Evolutionary conservation across 129 eudicot species (phyloP).

Genomic region (Centaurea solstitialis): DNA sequence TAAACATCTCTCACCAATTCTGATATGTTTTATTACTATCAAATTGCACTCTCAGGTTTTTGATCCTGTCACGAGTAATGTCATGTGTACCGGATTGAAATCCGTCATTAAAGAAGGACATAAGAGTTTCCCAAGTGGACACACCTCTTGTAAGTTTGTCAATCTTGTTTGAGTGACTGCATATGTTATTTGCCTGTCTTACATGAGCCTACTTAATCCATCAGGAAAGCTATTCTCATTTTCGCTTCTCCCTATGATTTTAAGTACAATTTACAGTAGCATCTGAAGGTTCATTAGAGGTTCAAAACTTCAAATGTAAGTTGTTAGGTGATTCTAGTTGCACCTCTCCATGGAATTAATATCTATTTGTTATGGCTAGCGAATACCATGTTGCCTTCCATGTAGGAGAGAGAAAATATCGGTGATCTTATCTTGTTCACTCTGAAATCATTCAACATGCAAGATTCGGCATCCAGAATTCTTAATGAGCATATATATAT

Average conservation of each 20-base stretch:
- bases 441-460: slow-evolving; percentile 2
- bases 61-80: slow-evolving; percentile 66
- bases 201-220: background rate
- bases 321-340: background rate
- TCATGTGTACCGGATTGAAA: slow-evolving; percentile 70
- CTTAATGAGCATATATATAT: background rate
- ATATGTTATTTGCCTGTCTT: background rate
- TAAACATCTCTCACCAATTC: slow-evolving; percentile 10
- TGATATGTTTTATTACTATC: background rate
- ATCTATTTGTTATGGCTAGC: background rate
- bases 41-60: slow-evolving; percentile 45
- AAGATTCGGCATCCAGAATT: background rate
- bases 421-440: background rate
- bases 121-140: slow-evolving; percentile 92
- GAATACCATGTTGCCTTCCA: background rate
- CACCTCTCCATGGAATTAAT: background rate
- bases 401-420: background rate
- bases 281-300: background rate
- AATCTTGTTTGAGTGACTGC: slow-evolving; percentile 18
- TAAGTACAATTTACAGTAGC: background rate
- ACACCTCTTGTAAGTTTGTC: slow-evolving; percentile 58
- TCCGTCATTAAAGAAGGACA: slow-evolving; percentile 91
- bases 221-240: background rate
- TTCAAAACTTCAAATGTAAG: background rate
- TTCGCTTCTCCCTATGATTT: background rate